Percentiles rank a stretch among this genome's conserved stretches.
phyloP scores from a whole-genome alignment of 371 early-diverging fungal species.

The Saksenaea vasiformis region DNA sequence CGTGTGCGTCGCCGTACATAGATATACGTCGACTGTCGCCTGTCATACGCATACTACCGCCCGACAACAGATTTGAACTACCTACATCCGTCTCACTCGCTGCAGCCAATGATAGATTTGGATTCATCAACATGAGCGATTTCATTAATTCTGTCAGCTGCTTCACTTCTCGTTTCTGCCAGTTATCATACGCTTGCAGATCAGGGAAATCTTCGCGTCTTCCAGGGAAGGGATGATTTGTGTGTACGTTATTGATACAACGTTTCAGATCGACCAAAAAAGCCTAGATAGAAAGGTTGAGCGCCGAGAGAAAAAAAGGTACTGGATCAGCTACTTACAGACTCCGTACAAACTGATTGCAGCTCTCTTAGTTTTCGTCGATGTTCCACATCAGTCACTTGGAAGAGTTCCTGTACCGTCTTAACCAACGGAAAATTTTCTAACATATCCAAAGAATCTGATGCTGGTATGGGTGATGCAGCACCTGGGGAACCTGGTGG shows the following conservation, averaged over 20 bases:
- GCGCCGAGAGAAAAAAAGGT: neutral
- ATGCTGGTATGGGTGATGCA: neutral
- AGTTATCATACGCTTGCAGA: slow-evolving; percentile 25
- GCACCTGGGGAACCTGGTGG: neutral
- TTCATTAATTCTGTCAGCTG: slow-evolving; percentile 33
- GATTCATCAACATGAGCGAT: slow-evolving; percentile 29
- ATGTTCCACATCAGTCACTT: slow-evolving; percentile 24
- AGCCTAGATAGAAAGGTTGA: slow-evolving; percentile 15
- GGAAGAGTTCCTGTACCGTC: slow-evolving; percentile 27
- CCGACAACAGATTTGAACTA: slow-evolving; percentile 9
- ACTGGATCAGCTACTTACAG: slow-evolving; percentile 20
- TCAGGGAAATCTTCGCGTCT: slow-evolving; percentile 28
- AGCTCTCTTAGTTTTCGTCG: slow-evolving; percentile 21
- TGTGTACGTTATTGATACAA: slow-evolving; percentile 32
- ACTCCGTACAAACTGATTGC: slow-evolving; percentile 27
- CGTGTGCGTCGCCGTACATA: neutral
- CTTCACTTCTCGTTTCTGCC: slow-evolving; percentile 35
- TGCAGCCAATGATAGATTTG: slow-evolving; percentile 16
- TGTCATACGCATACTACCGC: neutral
- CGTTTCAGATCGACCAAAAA: slow-evolving; percentile 31
- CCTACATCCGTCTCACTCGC: slow-evolving; percentile 22
- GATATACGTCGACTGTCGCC: neutral
- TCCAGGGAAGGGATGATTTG: slow-evolving; percentile 26
- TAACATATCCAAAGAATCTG: slow-evolving; percentile 9
- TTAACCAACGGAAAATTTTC: slow-evolving; percentile 28